A percentile compares a stretch with the other conserved stretches of the same genome.
phyloP scores from a whole-genome alignment of 176 grass and related monocot species.

The Oryza officinalis region DNA sequence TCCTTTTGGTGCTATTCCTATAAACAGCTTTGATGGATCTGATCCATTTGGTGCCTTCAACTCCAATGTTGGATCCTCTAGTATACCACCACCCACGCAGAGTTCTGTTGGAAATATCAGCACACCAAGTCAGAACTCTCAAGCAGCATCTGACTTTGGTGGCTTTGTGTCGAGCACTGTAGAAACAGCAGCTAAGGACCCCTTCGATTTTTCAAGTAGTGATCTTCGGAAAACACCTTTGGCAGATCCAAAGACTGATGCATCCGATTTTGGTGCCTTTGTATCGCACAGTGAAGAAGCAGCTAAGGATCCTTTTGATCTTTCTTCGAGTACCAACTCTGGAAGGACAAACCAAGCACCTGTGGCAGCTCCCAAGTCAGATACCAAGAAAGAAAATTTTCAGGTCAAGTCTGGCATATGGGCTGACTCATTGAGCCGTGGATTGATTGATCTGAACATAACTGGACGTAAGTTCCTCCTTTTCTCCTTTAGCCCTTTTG shows the following conservation, averaged over 20 bases:
- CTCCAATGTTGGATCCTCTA: slow-evolving; percentile 51
- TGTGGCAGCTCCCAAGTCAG: slow-evolving; percentile 34
- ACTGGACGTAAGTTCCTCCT: slow-evolving; percentile 63
- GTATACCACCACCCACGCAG: slow-evolving; percentile 30
- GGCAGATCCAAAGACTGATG: slow-evolving; percentile 38
- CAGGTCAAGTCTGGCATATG: slow-evolving; percentile 99
- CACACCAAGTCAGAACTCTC: slow-evolving; percentile 44
- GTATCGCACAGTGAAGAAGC: slow-evolving; percentile 41
- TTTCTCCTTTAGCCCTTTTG: not conserved
- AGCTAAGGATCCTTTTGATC: slow-evolving; percentile 45
- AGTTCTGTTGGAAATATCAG: slow-evolving; percentile 48
- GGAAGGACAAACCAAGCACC: slow-evolving; percentile 38
- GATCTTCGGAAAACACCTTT: slow-evolving; percentile 44
- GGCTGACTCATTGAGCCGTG: slow-evolving; percentile 90
- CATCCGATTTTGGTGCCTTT: slow-evolving; percentile 61
- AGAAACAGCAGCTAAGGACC: slow-evolving; percentile 40
- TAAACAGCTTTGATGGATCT: slow-evolving; percentile 69
- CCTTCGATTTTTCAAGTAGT: slow-evolving; percentile 40
- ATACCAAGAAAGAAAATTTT: slow-evolving; percentile 60
- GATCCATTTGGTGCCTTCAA: slow-evolving; percentile 78
- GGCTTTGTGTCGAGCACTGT: slow-evolving; percentile 48
- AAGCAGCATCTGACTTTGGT: slow-evolving; percentile 51
- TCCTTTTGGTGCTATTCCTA: slow-evolving; percentile 83
- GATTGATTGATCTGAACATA: slow-evolving; percentile 98
- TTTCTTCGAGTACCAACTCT: slow-evolving; percentile 42